Evolutionary conservation across 2,329 filamentous ascomycete species (phyloP), one percentile per base, ranked within the genome.

Genomic region (Aspergillus tubingensis): DNA sequence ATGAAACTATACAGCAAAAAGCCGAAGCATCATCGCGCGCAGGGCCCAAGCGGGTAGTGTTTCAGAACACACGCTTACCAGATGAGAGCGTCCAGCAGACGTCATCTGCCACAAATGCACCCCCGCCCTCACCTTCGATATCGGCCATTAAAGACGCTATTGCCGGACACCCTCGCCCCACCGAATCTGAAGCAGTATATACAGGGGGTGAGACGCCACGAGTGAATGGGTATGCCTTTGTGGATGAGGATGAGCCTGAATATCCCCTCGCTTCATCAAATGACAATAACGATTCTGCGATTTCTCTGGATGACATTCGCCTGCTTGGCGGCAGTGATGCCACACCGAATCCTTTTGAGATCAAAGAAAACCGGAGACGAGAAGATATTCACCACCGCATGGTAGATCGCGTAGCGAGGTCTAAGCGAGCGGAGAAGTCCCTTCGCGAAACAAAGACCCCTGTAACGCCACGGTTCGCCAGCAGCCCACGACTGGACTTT

Each of bases 151-250:
- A 89, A 65, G 92, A 93, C 67, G 93, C 93, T 8, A 92, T 97
- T 58, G 87, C 89, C 1, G 91, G 92, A 8, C 86, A 82, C 7
- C 86, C 89, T 4, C 84, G 86, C 8, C 79, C 82, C 2, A 84
- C 82, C 8, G 85, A 88, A 23, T 86, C 86, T 11, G 88, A 91
- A 66, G 74, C 65, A 47, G 61, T 54, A 3, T 85, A 81, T 62
- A 81, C 82, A 1, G 90, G 88, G 15, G 84, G 83, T 60, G 92
- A 96, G 75, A 98, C 94, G 0, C 95, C 94, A 0, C 85, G 91
- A 2, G 91, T 98, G 0, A 96, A 96, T 64, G 95, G 95, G 1
- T 99, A 97, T 74, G 86, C 92, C 0, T 98, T 96, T 76, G 93
- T 99, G 38, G 92, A 96, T 67, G 92, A 96, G 59, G 90, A 81